These are phyloP conservation scores for Petunia axillaris DNA, from an alignment of 257 asterid genomes.

Conservation along the genomic window DNA sequence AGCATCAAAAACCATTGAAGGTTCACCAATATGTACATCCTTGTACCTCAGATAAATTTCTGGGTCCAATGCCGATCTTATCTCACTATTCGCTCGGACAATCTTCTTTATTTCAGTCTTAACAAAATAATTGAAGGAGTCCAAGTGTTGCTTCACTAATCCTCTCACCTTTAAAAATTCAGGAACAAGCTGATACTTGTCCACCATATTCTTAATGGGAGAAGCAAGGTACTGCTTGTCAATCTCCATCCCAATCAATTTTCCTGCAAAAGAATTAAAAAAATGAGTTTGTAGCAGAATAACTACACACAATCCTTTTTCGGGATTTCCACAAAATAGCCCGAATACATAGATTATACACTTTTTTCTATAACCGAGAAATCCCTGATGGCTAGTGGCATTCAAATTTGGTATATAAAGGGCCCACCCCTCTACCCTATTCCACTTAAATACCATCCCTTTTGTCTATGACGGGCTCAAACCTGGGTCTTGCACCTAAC, in stretches of 20 bases:
- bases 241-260: slow-evolving; percentile 25
- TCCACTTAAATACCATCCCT: too few relatives aligned
- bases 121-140: slow-evolving; percentile 82
- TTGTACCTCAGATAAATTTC: slow-evolving; percentile 40
- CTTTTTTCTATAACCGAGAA: too few relatives aligned
- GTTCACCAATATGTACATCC: slow-evolving; percentile 49
- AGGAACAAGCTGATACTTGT: slow-evolving; percentile 76
- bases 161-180: slow-evolving; percentile 93
- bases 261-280: neutral
- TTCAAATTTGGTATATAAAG: too few relatives aligned
- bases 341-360: too few relatives aligned
- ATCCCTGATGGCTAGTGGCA: too few relatives aligned
- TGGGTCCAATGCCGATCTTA: slow-evolving; percentile 50
- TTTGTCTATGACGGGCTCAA: too few relatives aligned
- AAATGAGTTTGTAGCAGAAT: neutral
- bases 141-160: slow-evolving; percentile 90
- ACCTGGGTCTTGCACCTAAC: too few relatives aligned
- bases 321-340: too few relatives aligned
- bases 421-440: too few relatives aligned
- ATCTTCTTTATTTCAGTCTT: slow-evolving; percentile 67
- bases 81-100: slow-evolving; percentile 59
- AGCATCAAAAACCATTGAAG: slow-evolving; percentile 44
- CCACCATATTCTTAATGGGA: slow-evolving; percentile 66
- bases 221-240: slow-evolving; percentile 68
- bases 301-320: neutral